Conservation (phyloP, 306 rosid genomes). For the Quercus glauca region DNA sequence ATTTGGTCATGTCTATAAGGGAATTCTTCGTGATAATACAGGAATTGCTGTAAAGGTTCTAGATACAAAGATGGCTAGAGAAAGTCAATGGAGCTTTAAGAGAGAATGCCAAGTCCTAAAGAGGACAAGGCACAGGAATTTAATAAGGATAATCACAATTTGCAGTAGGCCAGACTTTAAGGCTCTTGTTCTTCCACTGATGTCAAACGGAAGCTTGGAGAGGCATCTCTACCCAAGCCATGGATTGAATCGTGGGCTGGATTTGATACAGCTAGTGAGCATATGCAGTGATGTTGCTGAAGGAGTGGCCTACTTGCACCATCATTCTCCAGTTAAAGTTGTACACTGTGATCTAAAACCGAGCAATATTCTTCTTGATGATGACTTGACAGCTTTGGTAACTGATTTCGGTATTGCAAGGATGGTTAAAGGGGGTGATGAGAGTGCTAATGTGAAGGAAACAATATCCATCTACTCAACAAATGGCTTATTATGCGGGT, state of each 20-base stretch:
- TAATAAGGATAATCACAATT: conserved; percentile 74
- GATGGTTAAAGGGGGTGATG: conserved; percentile 45
- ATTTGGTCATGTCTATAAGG: conserved; percentile 83
- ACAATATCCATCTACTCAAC: conserved; percentile 62
- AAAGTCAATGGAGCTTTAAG: conserved; percentile 67
- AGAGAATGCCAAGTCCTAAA: conserved; percentile 74
- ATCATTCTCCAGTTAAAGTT: conserved; percentile 72
- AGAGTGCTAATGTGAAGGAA: conserved; percentile 11
- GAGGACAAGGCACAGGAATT: conserved; percentile 74
- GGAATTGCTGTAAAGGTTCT: conserved; percentile 83
- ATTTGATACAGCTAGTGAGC: conserved; percentile 64
- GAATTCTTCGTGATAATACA: conserved; percentile 65
- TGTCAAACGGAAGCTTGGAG: conserved; percentile 89
- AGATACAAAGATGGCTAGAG: conserved; percentile 42
- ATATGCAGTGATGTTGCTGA: conserved; percentile 89
- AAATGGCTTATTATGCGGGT: conserved; percentile 76
- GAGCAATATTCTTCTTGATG: conserved; percentile 79
- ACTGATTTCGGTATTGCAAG: conserved; percentile 90
- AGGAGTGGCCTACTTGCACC: conserved; percentile 86
- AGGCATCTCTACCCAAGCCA: conserved; percentile 66
- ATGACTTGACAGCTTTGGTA: conserved; percentile 76
- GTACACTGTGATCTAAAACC: conserved; percentile 97
- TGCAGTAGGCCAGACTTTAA: conserved; percentile 76
- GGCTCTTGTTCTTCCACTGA: conserved; percentile 88
- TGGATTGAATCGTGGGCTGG: conserved; percentile 36